Evolutionary conservation across 371 early-diverging fungal species (phyloP), one percentile per base, ranked within the genome.

Genomic region (Rhizoclosmatium hyalinum): DNA sequence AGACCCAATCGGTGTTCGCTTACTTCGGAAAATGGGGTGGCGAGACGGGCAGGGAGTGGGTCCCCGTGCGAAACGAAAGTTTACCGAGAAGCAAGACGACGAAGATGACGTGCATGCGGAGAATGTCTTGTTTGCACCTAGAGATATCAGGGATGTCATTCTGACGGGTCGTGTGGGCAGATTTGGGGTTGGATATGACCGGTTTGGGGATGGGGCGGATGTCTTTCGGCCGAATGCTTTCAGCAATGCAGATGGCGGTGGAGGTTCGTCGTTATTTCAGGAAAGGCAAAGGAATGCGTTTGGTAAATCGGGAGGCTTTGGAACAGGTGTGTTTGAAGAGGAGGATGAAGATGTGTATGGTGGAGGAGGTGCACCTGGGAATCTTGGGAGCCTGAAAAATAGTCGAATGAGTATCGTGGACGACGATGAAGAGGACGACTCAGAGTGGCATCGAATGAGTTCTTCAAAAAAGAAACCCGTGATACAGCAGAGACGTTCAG

Each of bases 31-130:
- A 65, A 92, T 94, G 92, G 94, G 94, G 24, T 94, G 94, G 94
- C 84, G 91, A 55, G 91, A 92, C 57, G 94, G 94, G 5, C 94
- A 94, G 77, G 94, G 93, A 2, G 90, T 94, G 68, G 95, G 94
- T 0, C 91, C 93, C 8, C 87, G 92, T 6, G 79, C 86, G 44
- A 83, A 82, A 64, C 63, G 81, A 57, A 81, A 79, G 45, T 69
- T 41, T 62, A 41, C 46, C 41, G 21, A 61, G 65, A 44, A 47
- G 24, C 61, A 46, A 46, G 53, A 17, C 1, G 87, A 82, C 2
- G 87, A 86, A 24, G 81, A 79, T 1, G 84, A 88, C 19, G 64
- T 75, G 1, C 77, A 86, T 77, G 82, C 82, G 1, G 76, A 79
- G 3, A 80, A 87, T 24, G 69, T 87, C 42, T 82, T 88, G 6